phyloP scores from a whole-genome alignment of 352 stramenopile genomes.

The Pythium scleroteichum region DNA sequence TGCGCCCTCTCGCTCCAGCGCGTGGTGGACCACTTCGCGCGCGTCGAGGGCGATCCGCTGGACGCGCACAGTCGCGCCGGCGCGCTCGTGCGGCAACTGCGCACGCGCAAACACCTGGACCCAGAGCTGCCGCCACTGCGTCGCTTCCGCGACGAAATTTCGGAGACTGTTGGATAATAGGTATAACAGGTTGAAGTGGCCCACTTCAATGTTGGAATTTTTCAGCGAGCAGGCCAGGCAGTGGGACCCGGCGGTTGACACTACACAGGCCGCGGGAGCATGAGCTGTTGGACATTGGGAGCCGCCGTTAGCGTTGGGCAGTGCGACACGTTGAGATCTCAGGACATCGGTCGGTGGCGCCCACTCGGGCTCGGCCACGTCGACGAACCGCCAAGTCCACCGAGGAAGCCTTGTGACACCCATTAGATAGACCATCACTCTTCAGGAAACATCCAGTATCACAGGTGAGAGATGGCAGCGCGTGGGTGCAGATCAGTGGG shows the following conservation, averaged over 20 bases:
- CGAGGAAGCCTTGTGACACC: background rate
- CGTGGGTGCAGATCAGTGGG: background rate
- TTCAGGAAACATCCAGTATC: background rate
- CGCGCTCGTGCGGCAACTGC: conserved; percentile 3
- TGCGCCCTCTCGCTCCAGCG: background rate
- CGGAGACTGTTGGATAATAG: background rate
- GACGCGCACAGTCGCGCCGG: background rate
- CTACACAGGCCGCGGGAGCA: too few species aligned
- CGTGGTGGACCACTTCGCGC: conserved; percentile 5
- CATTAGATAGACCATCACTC: background rate
- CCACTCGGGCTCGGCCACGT: background rate
- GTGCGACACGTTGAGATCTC: conserved; percentile 3
- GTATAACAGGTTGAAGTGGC: too few species aligned
- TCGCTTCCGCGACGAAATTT: background rate
- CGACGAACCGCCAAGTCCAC: background rate
- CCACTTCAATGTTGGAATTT: too few species aligned
- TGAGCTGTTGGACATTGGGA: too few species aligned
- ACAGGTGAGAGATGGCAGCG: background rate
- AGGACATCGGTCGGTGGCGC: background rate
- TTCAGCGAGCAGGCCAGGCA: background rate
- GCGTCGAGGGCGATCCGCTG: background rate
- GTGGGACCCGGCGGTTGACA: background rate
- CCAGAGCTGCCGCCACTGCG: background rate
- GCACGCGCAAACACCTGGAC: conserved; percentile 3
- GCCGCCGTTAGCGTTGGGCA: background rate